Conservation (phyloP, 2,329 filamentous ascomycete species). For the Colletotrichum salicis region DNA sequence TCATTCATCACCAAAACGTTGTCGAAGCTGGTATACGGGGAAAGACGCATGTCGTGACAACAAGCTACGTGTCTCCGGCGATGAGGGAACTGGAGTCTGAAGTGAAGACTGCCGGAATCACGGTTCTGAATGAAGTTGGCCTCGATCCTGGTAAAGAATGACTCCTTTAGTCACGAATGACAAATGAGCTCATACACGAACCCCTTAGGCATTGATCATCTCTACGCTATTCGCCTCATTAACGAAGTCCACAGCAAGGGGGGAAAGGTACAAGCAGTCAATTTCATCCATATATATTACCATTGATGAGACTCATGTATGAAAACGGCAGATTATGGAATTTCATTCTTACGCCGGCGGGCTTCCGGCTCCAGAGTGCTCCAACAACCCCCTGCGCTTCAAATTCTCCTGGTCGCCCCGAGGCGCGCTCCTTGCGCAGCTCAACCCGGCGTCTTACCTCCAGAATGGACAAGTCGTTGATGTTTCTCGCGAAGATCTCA, state of each 20-base stretch:
- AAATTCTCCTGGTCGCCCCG: slow-evolving; percentile 75
- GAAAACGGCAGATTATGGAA: slow-evolving; percentile 58
- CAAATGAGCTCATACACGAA: background rate
- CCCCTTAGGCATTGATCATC: slow-evolving; percentile 61
- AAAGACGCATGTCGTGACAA: slow-evolving; percentile 79
- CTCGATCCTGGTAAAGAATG: slow-evolving; percentile 55
- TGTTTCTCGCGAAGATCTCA: slow-evolving; percentile 59
- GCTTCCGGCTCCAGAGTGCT: slow-evolving; percentile 65
- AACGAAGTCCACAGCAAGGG: slow-evolving; percentile 73
- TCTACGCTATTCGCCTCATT: slow-evolving; percentile 74
- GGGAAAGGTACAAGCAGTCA: slow-evolving; percentile 57
- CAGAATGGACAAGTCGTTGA: slow-evolving; percentile 67
- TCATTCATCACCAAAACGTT: slow-evolving; percentile 51
- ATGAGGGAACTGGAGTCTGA: slow-evolving; percentile 72
- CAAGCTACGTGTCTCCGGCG: slow-evolving; percentile 77
- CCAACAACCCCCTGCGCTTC: slow-evolving; percentile 77
- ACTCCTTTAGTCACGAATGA: background rate
- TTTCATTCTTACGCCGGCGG: slow-evolving; percentile 77
- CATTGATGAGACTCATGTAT: background rate
- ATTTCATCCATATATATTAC: background rate
- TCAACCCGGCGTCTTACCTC: slow-evolving; percentile 74
- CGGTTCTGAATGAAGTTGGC: slow-evolving; percentile 79
- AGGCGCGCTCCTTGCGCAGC: slow-evolving; percentile 73
- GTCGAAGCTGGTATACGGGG: slow-evolving; percentile 76
- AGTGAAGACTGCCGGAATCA: slow-evolving; percentile 76